Evolutionary conservation across 768 basidiomycete species (phyloP).

Genomic region (Pleurotus tuber-regium): DNA sequence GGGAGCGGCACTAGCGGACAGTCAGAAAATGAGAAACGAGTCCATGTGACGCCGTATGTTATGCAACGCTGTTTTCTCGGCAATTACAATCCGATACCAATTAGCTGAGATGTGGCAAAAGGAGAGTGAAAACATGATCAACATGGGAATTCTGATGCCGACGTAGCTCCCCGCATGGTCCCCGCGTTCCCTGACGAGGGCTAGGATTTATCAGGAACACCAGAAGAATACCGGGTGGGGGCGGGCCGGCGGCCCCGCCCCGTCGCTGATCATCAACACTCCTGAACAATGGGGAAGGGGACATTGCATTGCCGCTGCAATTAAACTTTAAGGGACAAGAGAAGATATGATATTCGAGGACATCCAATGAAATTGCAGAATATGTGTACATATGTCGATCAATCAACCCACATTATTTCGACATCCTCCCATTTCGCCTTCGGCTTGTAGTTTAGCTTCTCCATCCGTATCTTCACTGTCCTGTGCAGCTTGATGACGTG

Average conservation of each 20-base stretch:
- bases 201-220: background rate
- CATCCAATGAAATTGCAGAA: background rate
- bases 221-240: background rate
- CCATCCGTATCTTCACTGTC: slow-evolving; percentile 22
- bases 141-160: background rate
- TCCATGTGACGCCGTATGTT: slow-evolving; percentile 2
- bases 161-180: background rate
- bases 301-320: too few relatives aligned
- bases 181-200: background rate
- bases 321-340: too few relatives aligned
- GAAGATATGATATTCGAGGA: background rate
- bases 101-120: background rate
- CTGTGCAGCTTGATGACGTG: slow-evolving; percentile 20
- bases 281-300: too few relatives aligned
- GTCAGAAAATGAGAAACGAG: background rate
- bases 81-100: background rate
- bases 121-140: background rate
- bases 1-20: background rate
- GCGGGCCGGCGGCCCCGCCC: background rate
- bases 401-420: slow-evolving; percentile 17
- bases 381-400: slow-evolving; percentile 14
- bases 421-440: slow-evolving; percentile 21
- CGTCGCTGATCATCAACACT: too few relatives aligned
- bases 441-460: slow-evolving; percentile 26
- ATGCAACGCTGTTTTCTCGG: background rate